phyloP scores from a whole-genome alignment of 139 green algal genomes.

The Mesotaenium endlicherianum region DNA sequence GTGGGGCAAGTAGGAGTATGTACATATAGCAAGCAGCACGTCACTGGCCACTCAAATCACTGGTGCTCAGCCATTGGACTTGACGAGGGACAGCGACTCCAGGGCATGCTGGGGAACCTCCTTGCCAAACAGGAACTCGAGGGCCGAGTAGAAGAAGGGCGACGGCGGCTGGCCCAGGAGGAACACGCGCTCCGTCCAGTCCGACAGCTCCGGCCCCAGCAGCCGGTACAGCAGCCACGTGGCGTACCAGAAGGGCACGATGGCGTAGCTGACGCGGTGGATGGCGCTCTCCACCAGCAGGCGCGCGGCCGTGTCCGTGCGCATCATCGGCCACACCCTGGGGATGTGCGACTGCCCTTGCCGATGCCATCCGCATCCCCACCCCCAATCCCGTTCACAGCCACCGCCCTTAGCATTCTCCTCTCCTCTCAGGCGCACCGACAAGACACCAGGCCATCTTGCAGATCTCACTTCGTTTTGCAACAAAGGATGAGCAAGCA shows the following conservation, averaged over 20 bases:
- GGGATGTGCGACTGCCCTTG: slow-evolving; percentile 37
- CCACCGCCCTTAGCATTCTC: too few relatives aligned
- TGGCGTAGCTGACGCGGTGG: slow-evolving; percentile 9
- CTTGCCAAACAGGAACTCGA: neutral
- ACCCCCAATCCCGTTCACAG: neutral
- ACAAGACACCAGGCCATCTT: too few relatives aligned
- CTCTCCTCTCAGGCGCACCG: too few relatives aligned
- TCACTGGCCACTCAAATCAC: too few relatives aligned
- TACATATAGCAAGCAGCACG: too few relatives aligned
- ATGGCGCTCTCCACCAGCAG: slow-evolving; percentile 10
- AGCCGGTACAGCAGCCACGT: slow-evolving; percentile 38
- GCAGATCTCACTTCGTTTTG: too few relatives aligned
- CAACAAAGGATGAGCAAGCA: too few relatives aligned
- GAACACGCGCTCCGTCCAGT: slow-evolving; percentile 24
- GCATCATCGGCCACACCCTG: slow-evolving; percentile 23
- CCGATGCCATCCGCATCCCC: too few relatives aligned
- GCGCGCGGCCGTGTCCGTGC: slow-evolving; percentile 13
- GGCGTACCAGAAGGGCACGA: slow-evolving; percentile 40
- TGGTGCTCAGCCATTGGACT: too few relatives aligned
- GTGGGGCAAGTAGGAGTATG: too few relatives aligned
- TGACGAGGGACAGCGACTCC: too few relatives aligned
- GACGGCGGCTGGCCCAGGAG: slow-evolving; percentile 22
- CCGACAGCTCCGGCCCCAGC: slow-evolving; percentile 23
- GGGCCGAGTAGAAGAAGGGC: neutral
- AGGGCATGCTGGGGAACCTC: too few relatives aligned